Evolutionary conservation across 2,329 filamentous ascomycete species (phyloP).

Genomic region (Penicillium sp.): DNA sequence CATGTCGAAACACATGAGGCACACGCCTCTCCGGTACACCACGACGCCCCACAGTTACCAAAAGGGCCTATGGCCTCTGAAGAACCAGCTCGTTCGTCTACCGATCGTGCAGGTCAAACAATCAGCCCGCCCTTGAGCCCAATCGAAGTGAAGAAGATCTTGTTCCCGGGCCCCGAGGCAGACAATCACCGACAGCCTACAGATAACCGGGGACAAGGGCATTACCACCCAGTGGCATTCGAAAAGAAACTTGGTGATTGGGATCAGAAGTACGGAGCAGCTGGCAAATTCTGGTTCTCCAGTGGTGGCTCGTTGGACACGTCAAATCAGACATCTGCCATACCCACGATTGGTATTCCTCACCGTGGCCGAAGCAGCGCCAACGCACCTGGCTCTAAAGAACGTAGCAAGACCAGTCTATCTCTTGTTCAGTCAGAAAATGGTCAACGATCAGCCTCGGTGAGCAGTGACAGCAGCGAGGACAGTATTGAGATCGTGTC

Average conservation of each 20-base stretch:
- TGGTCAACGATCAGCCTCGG: conserved; percentile 21
- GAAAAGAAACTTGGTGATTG: conserved; percentile 46
- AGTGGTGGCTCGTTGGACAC: conserved; percentile 5
- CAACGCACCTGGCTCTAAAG: not conserved
- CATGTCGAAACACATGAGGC: not conserved
- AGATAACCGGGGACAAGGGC: conserved; percentile 34
- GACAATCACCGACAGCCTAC: conserved; percentile 2
- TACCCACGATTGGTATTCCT: conserved; percentile 41
- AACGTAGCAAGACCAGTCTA: conserved; percentile 4
- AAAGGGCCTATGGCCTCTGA: conserved; percentile 6
- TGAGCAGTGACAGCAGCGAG: conserved; percentile 25
- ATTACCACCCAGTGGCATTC: conserved; percentile 54
- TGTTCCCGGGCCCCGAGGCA: conserved; percentile 34
- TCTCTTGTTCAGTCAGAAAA: conserved; percentile 8
- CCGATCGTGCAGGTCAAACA: conserved; percentile 22
- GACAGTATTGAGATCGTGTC: conserved; percentile 26
- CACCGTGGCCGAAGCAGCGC: conserved; percentile 16
- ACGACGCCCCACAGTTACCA: not conserved
- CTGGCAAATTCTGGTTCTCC: conserved; percentile 46
- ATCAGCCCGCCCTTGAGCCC: conserved; percentile 42
- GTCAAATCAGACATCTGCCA: conserved; percentile 18
- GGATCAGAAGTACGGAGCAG: conserved; percentile 53
- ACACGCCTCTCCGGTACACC: not conserved
- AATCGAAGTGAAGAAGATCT: conserved; percentile 42
- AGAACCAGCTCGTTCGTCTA: conserved; percentile 11